phyloP scores from a whole-genome alignment of 202 grass and related monocot genomes.

The Panicum hallii region DNA sequence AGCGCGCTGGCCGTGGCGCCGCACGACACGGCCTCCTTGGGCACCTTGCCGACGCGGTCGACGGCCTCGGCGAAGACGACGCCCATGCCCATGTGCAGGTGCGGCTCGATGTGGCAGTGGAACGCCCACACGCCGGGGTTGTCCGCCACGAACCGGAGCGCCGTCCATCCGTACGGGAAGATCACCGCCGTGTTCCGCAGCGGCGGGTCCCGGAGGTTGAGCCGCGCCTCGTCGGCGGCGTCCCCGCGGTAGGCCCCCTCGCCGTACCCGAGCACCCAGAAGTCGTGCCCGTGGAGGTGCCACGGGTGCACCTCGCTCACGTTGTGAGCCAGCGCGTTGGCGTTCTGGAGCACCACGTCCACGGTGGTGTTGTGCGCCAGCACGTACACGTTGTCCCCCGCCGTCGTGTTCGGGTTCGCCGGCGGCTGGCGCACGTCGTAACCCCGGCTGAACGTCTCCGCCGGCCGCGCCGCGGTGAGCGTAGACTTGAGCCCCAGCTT shows the following conservation, averaged over 20 bases:
- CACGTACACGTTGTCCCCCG: conserved; percentile 22
- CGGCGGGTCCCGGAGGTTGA: conserved; percentile 55
- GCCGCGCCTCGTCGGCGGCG: background rate
- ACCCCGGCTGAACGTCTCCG: conserved; percentile 51
- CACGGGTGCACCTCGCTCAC: conserved; percentile 80
- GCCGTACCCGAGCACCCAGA: conserved; percentile 86
- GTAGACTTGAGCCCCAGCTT: conserved; percentile 63
- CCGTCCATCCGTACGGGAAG: conserved; percentile 78
- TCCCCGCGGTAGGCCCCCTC: conserved; percentile 51
- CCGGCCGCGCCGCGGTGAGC: conserved; percentile 42
- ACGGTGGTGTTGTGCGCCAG: conserved; percentile 14
- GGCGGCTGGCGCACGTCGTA: conserved; percentile 72
- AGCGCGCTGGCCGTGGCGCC: conserved; percentile 40
- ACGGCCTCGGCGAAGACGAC: conserved; percentile 70
- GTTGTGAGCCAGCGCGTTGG: conserved; percentile 31
- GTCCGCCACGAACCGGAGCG: conserved; percentile 64
- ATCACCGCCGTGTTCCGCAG: conserved; percentile 81
- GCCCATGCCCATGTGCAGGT: conserved; percentile 91
- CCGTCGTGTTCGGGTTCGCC: conserved; percentile 35
- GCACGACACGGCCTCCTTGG: conserved; percentile 50
- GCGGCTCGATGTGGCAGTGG: conserved; percentile 91
- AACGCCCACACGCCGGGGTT: conserved; percentile 84
- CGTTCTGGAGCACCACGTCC: conserved; percentile 73
- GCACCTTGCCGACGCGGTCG: conserved; percentile 50
- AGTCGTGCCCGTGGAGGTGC: conserved; percentile 87